A percentile compares a stretch with the other conserved stretches of the same genome.
Evolutionary conservation across 2,329 filamentous ascomycete genomes (phyloP).

Genomic region (Arthrinium phaeospermum): DNA sequence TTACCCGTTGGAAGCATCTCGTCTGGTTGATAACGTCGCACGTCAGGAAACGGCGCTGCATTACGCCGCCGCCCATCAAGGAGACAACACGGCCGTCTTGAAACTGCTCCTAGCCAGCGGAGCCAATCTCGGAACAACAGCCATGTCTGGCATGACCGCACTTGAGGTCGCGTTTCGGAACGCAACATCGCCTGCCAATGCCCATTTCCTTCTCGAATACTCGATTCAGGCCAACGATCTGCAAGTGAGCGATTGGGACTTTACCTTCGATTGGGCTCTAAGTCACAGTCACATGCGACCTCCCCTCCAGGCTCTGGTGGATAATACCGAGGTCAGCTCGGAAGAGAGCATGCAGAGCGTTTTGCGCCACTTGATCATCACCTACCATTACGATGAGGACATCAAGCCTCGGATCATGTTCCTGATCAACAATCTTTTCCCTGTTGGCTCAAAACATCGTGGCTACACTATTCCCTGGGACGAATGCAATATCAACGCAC

Average conservation of each 20-base stretch:
- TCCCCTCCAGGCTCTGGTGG: neutral
- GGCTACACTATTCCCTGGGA: neutral
- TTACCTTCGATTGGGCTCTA: neutral
- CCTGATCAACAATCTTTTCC: neutral
- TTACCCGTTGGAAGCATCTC: neutral
- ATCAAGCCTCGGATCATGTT: neutral
- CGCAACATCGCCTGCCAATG: no score
- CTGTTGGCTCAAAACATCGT: neutral
- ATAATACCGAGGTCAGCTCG: neutral
- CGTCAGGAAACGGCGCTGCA: neutral
- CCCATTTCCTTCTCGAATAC: neutral
- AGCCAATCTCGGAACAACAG: no score
- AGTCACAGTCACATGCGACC: neutral
- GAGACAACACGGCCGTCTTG: no score
- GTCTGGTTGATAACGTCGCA: neutral
- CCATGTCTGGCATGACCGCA: no score
- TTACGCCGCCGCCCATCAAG: neutral
- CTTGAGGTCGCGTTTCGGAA: no score
- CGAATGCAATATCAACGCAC: neutral
- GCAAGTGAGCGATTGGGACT: neutral
- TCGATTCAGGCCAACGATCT: neutral
- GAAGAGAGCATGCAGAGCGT: neutral
- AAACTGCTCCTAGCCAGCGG: no score
- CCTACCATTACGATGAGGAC: neutral
- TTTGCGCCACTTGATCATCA: neutral